Conservation (phyloP, 257 asterid genomes). For the Avicennia marina region DNA sequence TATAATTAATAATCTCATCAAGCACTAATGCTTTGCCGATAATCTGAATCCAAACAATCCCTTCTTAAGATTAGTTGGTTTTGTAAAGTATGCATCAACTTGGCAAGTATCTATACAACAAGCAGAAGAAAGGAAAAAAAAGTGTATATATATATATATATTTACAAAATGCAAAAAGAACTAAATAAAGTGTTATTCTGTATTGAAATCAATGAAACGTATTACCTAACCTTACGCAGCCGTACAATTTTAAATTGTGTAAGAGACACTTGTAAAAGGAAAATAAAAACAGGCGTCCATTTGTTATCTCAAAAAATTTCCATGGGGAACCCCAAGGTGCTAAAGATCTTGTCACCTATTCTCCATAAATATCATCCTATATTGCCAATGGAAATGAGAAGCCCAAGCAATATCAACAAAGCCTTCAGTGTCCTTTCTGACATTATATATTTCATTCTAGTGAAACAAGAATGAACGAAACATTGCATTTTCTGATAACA, state of each 20-base stretch:
- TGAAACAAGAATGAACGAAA: not conserved
- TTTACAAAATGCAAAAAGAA: no score
- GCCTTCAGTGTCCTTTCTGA: not conserved
- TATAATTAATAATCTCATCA: conserved; percentile 82
- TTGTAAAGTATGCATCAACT: not conserved
- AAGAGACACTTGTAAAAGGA: no score
- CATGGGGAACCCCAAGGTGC: not conserved
- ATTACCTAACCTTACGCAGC: no score
- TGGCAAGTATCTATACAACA: no score
- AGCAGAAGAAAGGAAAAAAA: not conserved
- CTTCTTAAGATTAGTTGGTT: not conserved
- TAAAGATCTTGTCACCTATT: not conserved
- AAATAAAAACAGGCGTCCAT: no score
- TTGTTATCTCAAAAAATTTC: no score
- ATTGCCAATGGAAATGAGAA: not conserved
- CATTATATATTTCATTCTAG: not conserved
- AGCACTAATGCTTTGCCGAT: conserved; percentile 90
- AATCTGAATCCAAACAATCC: conserved; percentile 36
- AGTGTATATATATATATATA: no score
- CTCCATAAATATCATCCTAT: not conserved
- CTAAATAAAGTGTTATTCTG: no score
- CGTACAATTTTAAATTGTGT: no score
- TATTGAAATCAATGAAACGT: no score
- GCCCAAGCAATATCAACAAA: not conserved
- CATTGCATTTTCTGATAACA: not conserved